phyloP scores from a whole-genome alignment of 176 grass and related monocot genomes.

The Oryza australiensis region DNA sequence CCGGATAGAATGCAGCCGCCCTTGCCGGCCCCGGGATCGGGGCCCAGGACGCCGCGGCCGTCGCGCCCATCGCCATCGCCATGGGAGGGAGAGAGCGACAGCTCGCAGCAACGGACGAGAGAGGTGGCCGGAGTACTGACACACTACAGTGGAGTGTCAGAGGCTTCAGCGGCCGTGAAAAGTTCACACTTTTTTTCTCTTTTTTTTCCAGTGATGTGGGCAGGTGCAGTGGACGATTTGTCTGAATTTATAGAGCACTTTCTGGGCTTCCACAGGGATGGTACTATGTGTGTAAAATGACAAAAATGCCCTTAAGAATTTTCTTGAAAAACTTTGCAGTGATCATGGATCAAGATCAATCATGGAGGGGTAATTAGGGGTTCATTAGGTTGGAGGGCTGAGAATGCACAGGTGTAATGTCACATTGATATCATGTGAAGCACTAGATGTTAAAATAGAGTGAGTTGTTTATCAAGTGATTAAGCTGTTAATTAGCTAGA shows the following conservation, averaged over 20 bases:
- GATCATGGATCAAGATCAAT: background rate
- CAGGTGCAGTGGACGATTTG: conserved; percentile 1
- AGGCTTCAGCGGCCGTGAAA: conserved; percentile 18
- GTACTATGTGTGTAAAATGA: background rate
- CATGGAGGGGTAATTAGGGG: background rate
- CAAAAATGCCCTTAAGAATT: background rate
- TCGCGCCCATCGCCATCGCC: conserved; percentile 60
- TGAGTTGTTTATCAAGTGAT: background rate
- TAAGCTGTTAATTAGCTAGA: background rate
- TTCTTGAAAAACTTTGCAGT: background rate
- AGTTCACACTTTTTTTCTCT: background rate
- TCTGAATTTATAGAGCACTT: conserved; percentile 23
- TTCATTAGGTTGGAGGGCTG: background rate
- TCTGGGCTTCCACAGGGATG: background rate
- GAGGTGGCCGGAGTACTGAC: background rate
- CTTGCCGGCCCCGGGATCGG: conserved; percentile 23
- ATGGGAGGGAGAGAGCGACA: conserved; percentile 28
- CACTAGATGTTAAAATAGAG: background rate
- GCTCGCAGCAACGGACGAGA: conserved; percentile 17
- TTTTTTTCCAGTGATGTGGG: background rate
- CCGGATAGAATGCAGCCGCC: conserved; percentile 1
- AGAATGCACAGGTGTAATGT: background rate
- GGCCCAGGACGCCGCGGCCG: conserved; percentile 22
- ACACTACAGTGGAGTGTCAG: conserved; percentile 30
- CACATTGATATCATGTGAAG: background rate